These are phyloP conservation scores for Auricularia sp. DNA, from an alignment of 768 basidiomycete species.

Conservation along the genomic window DNA sequence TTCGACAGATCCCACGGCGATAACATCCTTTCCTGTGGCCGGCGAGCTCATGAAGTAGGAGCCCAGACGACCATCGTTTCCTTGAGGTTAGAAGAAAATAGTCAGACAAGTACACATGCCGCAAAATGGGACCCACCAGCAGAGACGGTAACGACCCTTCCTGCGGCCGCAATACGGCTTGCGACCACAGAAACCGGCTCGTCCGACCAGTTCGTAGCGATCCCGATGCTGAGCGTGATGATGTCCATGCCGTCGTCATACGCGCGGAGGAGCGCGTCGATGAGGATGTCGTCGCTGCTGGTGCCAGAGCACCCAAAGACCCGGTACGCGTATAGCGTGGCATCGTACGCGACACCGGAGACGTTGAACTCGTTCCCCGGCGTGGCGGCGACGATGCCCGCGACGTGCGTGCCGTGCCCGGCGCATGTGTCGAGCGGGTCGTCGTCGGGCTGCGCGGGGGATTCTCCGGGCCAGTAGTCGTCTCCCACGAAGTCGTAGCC, in stretches of 20 bases:
- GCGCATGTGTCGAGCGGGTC: constrained; percentile 9
- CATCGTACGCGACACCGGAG: constrained; percentile 28
- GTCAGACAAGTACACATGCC: background rate
- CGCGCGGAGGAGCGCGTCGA: constrained; percentile 9
- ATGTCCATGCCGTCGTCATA: constrained; percentile 23
- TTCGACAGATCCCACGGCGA: constrained; percentile 9
- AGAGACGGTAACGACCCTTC: constrained; percentile 4
- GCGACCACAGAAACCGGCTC: constrained; percentile 2
- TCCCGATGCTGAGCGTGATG: constrained; percentile 27
- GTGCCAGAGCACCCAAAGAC: constrained; percentile 13
- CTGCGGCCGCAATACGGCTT: background rate
- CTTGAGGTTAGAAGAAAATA: background rate
- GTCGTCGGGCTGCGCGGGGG: background rate
- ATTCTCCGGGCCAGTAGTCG: constrained; percentile 10
- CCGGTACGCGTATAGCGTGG: constrained; percentile 19
- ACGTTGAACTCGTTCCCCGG: constrained; percentile 24
- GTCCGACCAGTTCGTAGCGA: constrained; percentile 11
- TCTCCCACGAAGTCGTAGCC: constrained; percentile 12
- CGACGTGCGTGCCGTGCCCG: constrained; percentile 9
- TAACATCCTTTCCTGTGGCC: constrained; percentile 1
- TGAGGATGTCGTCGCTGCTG: constrained; percentile 14
- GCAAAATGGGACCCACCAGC: background rate
- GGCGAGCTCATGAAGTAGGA: background rate
- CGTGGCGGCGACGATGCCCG: constrained; percentile 20
- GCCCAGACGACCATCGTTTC: background rate